A percentile compares a stretch with the other conserved stretches of the same genome.
phyloP scores from a whole-genome alignment of 495 filamentous ascomycete species.

The Tuber umbilicatum region DNA sequence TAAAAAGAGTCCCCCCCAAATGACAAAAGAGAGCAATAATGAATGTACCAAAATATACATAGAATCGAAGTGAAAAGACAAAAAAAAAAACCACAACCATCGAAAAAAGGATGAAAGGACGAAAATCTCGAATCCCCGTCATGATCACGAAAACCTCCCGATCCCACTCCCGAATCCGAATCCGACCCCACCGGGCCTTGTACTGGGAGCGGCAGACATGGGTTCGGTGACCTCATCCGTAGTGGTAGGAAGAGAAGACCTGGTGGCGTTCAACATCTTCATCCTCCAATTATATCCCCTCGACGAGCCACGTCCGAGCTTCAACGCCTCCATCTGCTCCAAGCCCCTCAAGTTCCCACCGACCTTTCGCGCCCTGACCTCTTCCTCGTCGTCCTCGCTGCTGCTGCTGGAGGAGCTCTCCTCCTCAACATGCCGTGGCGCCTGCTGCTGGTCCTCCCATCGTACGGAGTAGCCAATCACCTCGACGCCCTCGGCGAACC shows the following conservation, averaged over 20 bases:
- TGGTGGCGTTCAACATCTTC: not conserved
- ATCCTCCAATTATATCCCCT: slow-evolving; percentile 4
- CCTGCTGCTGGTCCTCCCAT: slow-evolving; percentile 1
- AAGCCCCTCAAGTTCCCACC: not conserved
- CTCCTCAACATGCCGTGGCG: not conserved
- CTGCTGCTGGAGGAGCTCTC: not conserved
- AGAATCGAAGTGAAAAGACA: not conserved
- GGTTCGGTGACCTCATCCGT: not conserved
- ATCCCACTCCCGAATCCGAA: not conserved
- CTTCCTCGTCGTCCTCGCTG: not conserved
- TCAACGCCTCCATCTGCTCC: slow-evolving; percentile 2
- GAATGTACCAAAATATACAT: slow-evolving; percentile 5
- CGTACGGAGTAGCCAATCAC: not conserved
- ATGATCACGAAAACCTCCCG: not conserved
- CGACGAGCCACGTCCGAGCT: not conserved
- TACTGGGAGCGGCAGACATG: not conserved
- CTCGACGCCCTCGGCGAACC: not conserved
- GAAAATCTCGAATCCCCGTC: slow-evolving; percentile 6
- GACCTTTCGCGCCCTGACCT: not conserved
- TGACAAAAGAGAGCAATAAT: not conserved
- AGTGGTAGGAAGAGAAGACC: not conserved
- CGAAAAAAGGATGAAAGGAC: not conserved
- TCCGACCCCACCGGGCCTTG: not conserved
- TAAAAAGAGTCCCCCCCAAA: not conserved
- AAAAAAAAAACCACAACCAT: not conserved